Percentiles rank a stretch among this genome's conserved stretches.
These are phyloP conservation scores for Lactuca sativa DNA, from an alignment of 129 eudicot species.

Conservation along the genomic window DNA sequence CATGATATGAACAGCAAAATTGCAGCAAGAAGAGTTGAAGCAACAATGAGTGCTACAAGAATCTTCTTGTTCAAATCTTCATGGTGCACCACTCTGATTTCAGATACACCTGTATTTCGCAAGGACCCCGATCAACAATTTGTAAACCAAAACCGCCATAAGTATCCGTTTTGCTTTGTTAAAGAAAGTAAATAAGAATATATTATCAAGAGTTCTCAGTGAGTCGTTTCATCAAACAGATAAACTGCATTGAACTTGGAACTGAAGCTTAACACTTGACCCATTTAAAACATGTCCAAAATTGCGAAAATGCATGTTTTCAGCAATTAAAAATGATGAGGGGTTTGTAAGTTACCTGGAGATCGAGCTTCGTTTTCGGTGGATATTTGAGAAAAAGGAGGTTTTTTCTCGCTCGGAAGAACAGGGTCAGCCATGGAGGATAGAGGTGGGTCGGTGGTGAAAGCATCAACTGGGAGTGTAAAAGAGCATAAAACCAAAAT, in stretches of 20 bases:
- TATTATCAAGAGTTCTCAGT: not conserved
- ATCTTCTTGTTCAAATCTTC: conserved; percentile 68
- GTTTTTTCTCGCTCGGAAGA: conserved; percentile 63
- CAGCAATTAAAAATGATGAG: not conserved
- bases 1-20: conserved; percentile 57
- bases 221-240: conserved; percentile 21
- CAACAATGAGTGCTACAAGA: conserved; percentile 68
- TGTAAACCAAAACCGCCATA: conserved; percentile 8
- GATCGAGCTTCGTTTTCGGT: conserved; percentile 43
- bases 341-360: conserved; percentile 44
- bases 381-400: conserved; percentile 59
- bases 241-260: conserved; percentile 10
- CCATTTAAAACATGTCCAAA: conserved; percentile 4
- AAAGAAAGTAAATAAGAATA: not conserved
- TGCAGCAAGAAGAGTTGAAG: conserved; percentile 68
- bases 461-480: conserved; percentile 37
- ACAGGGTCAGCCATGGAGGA: conserved; percentile 53
- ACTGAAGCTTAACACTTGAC: conserved; percentile 1
- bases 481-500: conserved; percentile 41
- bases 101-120: conserved; percentile 43
- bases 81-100: conserved; percentile 56
- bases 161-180: not conserved
- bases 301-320: conserved; percentile 18
- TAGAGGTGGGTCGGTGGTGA: conserved; percentile 48
- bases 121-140: conserved; percentile 4